Conservation (phyloP, 2,329 filamentous ascomycete genomes). For the Penicillium hesseltinei region DNA sequence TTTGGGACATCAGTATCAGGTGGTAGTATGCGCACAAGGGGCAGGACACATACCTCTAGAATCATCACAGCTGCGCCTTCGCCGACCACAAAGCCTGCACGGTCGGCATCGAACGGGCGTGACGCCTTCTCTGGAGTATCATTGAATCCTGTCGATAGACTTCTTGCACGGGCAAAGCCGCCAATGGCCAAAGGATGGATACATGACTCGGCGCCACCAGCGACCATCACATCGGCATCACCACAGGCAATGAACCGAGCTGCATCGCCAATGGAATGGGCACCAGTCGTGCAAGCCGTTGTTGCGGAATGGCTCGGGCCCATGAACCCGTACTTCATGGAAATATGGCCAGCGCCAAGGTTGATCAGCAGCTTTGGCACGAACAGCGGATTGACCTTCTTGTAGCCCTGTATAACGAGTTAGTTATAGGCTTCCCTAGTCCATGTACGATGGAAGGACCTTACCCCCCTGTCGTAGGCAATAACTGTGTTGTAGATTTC, state of each 20-base stretch:
- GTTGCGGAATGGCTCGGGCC: slow-evolving; percentile 92
- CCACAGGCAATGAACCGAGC: slow-evolving; percentile 87
- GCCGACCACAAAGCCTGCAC: slow-evolving; percentile 85
- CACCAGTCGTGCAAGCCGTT: slow-evolving; percentile 93
- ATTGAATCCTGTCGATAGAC: slow-evolving; percentile 79
- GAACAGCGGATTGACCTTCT: slow-evolving; percentile 88
- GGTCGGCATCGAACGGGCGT: slow-evolving; percentile 77
- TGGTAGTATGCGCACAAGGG: not conserved
- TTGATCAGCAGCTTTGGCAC: slow-evolving; percentile 93
- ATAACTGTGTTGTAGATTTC: slow-evolving; percentile 84
- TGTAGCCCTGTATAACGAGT: slow-evolving; percentile 67
- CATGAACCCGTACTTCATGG: slow-evolving; percentile 84
- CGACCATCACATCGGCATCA: slow-evolving; percentile 92
- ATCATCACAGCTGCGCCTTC: slow-evolving; percentile 88
- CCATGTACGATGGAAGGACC: slow-evolving; percentile 23
- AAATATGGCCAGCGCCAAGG: slow-evolving; percentile 88
- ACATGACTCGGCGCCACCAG: slow-evolving; percentile 92
- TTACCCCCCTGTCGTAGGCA: slow-evolving; percentile 69
- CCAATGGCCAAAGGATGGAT: slow-evolving; percentile 92
- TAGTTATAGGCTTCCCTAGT: not conserved
- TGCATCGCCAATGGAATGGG: slow-evolving; percentile 91
- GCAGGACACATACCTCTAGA: slow-evolving; percentile 60
- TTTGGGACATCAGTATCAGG: not conserved
- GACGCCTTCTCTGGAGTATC: slow-evolving; percentile 68
- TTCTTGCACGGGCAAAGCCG: slow-evolving; percentile 84